Percentiles rank a stretch among this genome's conserved stretches.
Conservation (phyloP, 2,329 filamentous ascomycete species). For the Xylogone sp. region DNA sequence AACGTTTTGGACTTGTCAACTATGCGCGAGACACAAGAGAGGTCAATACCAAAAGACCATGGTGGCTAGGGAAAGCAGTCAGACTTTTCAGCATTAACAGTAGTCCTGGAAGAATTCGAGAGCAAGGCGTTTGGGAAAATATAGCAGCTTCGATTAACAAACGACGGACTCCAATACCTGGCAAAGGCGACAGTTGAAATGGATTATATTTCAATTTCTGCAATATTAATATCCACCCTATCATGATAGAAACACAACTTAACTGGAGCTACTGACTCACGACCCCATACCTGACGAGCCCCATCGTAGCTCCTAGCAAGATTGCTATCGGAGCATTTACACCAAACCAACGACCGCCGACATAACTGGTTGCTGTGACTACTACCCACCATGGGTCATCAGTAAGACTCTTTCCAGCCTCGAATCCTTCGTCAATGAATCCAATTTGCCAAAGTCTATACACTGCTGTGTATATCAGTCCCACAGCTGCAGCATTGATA, state of each 20-base stretch:
- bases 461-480: conserved; percentile 60
- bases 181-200: neutral
- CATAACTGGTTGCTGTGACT: conserved; percentile 46
- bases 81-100: conserved; percentile 24
- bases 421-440: conserved; percentile 46
- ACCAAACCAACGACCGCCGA: conserved; percentile 44
- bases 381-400: conserved; percentile 63
- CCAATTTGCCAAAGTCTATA: conserved; percentile 62
- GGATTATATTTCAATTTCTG: neutral
- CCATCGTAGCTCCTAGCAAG: conserved; percentile 41
- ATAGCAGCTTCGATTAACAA: conserved; percentile 9
- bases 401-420: conserved; percentile 47
- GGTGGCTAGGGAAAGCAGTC: conserved; percentile 24
- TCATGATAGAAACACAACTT: neutral
- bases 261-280: conserved; percentile 19
- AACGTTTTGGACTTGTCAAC: conserved; percentile 27
- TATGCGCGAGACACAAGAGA: conserved; percentile 21
- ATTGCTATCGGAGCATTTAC: conserved; percentile 40
- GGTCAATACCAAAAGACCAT: conserved; percentile 17
- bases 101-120: conserved; percentile 14
- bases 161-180: neutral
- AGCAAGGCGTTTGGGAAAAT: conserved; percentile 24
- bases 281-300: conserved; percentile 43
- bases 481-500: conserved; percentile 57
- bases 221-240: neutral